Base-by-base conservation (phyloP, 108 stramenopile genomes). In the Nitzschia putrida region DNA sequence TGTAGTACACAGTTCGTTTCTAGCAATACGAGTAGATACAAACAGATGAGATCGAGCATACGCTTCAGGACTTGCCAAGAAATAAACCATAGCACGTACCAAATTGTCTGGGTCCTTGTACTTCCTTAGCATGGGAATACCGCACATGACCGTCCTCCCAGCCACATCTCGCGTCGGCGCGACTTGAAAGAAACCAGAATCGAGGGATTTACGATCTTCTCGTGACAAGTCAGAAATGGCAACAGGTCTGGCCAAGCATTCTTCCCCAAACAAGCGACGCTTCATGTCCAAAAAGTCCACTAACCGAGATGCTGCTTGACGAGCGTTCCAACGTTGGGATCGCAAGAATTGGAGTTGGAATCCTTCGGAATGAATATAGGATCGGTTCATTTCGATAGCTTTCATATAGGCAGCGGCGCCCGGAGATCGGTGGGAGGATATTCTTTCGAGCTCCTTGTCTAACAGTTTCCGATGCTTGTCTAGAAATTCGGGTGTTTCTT, bases 141-240 rank as follows among this genome's bases (percentile, higher is more conserved):
- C 69, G 29, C 11, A 12, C 12, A 72, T 21, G 29, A 72, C 29
- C n/a, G 61, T 61, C 25, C 71, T 64, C 5, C 71, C 71, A 14
- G 53, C 71, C 8, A 43, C 61, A 55, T 72, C 71, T 44, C 71
- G 71, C 2, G 25, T 37, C 1, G 71, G 53, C 26, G 54, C 34
- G 38, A 72, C 18, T 54, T 72, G 71, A 42, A 72, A 64, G 43
- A 64, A 72, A 42, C 71, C 71, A 40, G 55, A 57, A 10, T 55
- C 54, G 18, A 72, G 42, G 11, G 47, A 57, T 43, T 54, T 55
- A 8, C 34, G 42, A 44, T 72, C 71, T 0, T 72, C 71, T 34
- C 57, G 54, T 41, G 58, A 52, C 25, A 72, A 38, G 42, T 72
- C 71, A 1, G 52, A 42, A 24, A 64, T 43, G 10, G 20, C 14